A percentile compares a stretch with the other conserved stretches of the same genome.
phyloP scores from a whole-genome alignment of 805 yeast genomes.

The Nakazawaea wickerhamii region DNA sequence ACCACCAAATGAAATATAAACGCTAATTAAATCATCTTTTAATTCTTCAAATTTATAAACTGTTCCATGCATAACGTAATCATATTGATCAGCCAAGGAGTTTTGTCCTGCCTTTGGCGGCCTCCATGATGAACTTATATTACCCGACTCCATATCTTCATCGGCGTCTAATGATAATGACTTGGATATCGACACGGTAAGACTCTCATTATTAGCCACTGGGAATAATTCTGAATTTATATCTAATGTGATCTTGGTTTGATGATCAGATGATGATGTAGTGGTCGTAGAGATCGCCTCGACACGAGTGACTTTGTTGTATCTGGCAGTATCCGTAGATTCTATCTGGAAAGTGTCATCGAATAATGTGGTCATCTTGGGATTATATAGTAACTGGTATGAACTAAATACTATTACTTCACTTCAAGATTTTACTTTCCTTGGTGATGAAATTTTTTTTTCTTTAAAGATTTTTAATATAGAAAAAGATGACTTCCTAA shows the following conservation, averaged over 20 bases:
- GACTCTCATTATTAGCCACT: conserved; percentile 64
- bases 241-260: conserved; percentile 76
- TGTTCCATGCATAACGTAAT: conserved; percentile 97
- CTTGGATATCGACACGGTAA: conserved; percentile 84
- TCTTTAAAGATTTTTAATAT: too few relatives aligned
- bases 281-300: conserved; percentile 78
- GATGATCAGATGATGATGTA: conserved; percentile 41
- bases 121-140: conserved; percentile 65
- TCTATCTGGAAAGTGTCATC: conserved; percentile 89
- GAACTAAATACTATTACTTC: neutral
- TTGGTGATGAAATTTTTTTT: neutral
- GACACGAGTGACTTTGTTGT: conserved; percentile 86
- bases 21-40: conserved; percentile 63
- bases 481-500: neutral
- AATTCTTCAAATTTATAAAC: conserved; percentile 94
- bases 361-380: conserved; percentile 55
- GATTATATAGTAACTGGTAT: neutral
- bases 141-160: conserved; percentile 38
- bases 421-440: neutral
- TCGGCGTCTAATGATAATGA: conserved; percentile 52
- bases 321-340: conserved; percentile 81
- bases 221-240: conserved; percentile 91
- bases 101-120: conserved; percentile 81
- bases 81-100: conserved; percentile 92
- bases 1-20: conserved; percentile 95